phyloP scores from a whole-genome alignment of 108 stramenopile genomes.

The Fragilariopsis cylindrus region DNA sequence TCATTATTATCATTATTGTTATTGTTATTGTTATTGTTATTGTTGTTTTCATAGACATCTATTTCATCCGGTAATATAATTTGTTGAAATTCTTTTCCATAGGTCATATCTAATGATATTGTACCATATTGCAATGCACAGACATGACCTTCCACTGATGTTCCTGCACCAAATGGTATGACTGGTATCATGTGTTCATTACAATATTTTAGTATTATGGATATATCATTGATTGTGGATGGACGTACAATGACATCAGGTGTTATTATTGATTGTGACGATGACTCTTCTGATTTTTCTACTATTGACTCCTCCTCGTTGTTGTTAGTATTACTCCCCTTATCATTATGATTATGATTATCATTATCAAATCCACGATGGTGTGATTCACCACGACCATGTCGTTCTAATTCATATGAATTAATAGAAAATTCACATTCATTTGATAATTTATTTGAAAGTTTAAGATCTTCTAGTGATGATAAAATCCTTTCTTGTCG shows the following conservation, averaged over 20 bases:
- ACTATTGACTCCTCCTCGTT: too few relatives aligned
- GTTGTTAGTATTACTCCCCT: too few relatives aligned
- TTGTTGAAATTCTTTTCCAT: slow-evolving; percentile 32
- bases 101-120: slow-evolving; percentile 67
- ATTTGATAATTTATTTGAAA: slow-evolving; percentile 3
- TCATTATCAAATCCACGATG: slow-evolving; percentile 31
- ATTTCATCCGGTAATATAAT: slow-evolving; percentile 28
- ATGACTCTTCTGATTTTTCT: too few relatives aligned
- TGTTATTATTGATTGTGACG: slow-evolving; percentile 1
- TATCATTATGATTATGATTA: background rate
- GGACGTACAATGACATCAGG: slow-evolving; percentile 85
- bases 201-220: slow-evolving; percentile 61
- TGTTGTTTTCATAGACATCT: background rate
- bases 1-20: slow-evolving; percentile 6
- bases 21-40: background rate
- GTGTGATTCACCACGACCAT: slow-evolving; percentile 78
- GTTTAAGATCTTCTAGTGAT: background rate
- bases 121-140: slow-evolving; percentile 49
- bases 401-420: slow-evolving; percentile 64
- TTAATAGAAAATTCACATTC: slow-evolving; percentile 49
- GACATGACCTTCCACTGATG: slow-evolving; percentile 93
- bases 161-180: slow-evolving; percentile 93
- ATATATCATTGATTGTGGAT: slow-evolving; percentile 70
- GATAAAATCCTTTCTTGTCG: background rate
- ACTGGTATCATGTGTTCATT: slow-evolving; percentile 66